Percentiles rank a stretch among this genome's conserved stretches.
Evolutionary conservation across 108 stramenopile species (phyloP).

Genomic region (Nitzschia inconspicua): DNA sequence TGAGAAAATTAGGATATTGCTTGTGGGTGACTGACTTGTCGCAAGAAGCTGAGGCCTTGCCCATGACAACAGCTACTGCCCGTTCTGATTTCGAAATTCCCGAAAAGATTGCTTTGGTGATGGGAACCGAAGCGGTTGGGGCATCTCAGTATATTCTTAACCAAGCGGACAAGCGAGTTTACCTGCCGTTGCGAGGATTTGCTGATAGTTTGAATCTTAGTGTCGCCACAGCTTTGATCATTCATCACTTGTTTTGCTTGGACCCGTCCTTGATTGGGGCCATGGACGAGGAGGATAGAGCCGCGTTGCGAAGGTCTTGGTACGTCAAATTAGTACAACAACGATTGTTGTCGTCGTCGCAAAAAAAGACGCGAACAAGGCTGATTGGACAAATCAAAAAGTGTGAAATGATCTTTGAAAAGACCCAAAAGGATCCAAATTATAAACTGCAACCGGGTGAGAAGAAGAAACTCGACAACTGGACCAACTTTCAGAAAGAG

Average conservation of each 20-base stretch:
- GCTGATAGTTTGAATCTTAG: constrained; percentile 87
- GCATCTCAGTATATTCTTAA: constrained; percentile 73
- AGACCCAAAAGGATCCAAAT: constrained; percentile 18
- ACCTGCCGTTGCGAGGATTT: constrained; percentile 86
- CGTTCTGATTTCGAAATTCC: too few species aligned
- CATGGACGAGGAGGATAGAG: constrained; percentile 52
- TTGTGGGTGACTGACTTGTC: constrained; percentile 86
- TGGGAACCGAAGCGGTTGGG: constrained; percentile 91
- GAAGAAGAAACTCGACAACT: constrained; percentile 45
- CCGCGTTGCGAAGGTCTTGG: constrained; percentile 59
- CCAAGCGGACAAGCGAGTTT: constrained; percentile 77
- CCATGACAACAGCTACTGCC: constrained; percentile 1
- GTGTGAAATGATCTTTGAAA: constrained; percentile 44
- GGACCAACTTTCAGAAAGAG: constrained; percentile 30
- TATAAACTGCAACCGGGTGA: constrained; percentile 32
- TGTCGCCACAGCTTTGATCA: constrained; percentile 86
- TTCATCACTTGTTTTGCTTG: constrained; percentile 75
- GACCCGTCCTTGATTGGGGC: constrained; percentile 71
- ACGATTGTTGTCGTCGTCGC: constrained; percentile 48
- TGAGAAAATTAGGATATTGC: constrained; percentile 48
- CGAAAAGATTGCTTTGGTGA: constrained; percentile 81
- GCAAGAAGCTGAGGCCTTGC: constrained; percentile 71
- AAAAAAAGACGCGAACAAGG: constrained; percentile 55
- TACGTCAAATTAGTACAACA: constrained; percentile 77
- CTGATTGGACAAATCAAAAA: constrained; percentile 34